These are phyloP conservation scores for Metschnikowia arizonensis DNA, from an alignment of 805 yeast genomes.

Conservation along the genomic window DNA sequence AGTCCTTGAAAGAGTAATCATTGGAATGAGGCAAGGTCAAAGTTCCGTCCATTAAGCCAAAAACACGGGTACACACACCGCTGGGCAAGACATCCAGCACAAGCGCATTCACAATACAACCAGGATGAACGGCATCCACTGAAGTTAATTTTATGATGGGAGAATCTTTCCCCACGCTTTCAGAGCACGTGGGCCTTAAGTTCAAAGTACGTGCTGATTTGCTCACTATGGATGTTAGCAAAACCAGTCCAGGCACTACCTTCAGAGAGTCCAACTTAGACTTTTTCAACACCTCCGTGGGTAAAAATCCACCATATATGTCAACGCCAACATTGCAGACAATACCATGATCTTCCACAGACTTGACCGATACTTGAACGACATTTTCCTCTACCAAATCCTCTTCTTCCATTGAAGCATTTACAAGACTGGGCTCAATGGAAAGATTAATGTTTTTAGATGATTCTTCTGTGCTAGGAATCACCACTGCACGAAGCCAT, in stretches of 20 bases:
- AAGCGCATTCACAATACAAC: slow-evolving; percentile 71
- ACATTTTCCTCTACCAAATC: slow-evolving; percentile 61
- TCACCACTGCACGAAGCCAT: slow-evolving; percentile 84
- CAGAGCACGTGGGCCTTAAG: slow-evolving; percentile 44
- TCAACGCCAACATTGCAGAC: slow-evolving; percentile 65
- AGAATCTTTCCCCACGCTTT: slow-evolving; percentile 45
- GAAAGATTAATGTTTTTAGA: slow-evolving; percentile 56
- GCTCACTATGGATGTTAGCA: slow-evolving; percentile 49
- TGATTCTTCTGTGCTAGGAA: slow-evolving; percentile 41
- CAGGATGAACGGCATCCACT: slow-evolving; percentile 81
- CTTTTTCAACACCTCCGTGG: slow-evolving; percentile 57
- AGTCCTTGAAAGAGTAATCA: slow-evolving; percentile 39
- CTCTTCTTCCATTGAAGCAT: slow-evolving; percentile 54
- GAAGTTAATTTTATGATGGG: slow-evolving; percentile 55
- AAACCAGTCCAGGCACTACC: slow-evolving; percentile 60
- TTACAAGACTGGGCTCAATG: slow-evolving; percentile 71
- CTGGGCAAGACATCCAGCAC: slow-evolving; percentile 53
- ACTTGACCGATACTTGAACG: slow-evolving; percentile 71
- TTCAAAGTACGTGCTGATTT: slow-evolving; percentile 56
- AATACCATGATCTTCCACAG: slow-evolving; percentile 91
- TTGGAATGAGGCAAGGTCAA: slow-evolving; percentile 65
- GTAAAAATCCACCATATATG: slow-evolving; percentile 63
- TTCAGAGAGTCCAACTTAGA: slow-evolving; percentile 33
- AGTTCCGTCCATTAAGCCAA: slow-evolving; percentile 72
- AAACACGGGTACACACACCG: slow-evolving; percentile 70